Base-by-base conservation (phyloP, 2,329 filamentous ascomycete species). In the Emergomyces orientalis region DNA sequence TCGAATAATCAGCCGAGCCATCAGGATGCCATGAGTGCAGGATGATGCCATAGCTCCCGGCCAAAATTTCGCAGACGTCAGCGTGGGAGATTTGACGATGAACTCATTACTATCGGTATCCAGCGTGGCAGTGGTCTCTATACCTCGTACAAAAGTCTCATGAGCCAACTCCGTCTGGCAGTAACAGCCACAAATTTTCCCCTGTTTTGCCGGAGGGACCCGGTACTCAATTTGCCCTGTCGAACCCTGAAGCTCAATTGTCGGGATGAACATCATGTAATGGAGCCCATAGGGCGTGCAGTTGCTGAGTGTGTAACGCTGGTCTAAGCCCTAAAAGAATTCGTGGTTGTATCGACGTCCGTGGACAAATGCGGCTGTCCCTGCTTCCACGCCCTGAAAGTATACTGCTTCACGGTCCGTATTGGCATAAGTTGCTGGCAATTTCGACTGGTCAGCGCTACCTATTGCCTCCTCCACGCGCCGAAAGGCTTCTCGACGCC, bases 131-230 rank as follows among this genome's bases (percentile, higher is more conserved):
- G 70, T 72, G 2, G 72, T 74, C 64, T 73, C 70, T 32, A 74
- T 68, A 17, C 71, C 71, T 32, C 67, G 63, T 14, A 73, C 71
- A 62, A 69, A 68, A 14, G 69, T 71, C 41, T 71, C 71, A 65
- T 72, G 71, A n/a, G 68, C 70, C 13, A 74, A 63, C 61, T 74
- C 71, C 1, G 72, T 73, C 62, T 74, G 71, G 8, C 63, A 63
- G 62, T 72, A 73, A 37, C 62, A 61, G 22, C 64, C 64, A 52
- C 57, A 60, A 25, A 65, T 63, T 25, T 62, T 62, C 30, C 64
- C 62, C 19, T 45, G 56, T 27, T 63, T 65, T 63, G 62, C 62
- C 19, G 60, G 62, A 11, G 64, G 64, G 17, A 63, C 43, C 64
- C 64, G 63, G 34, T 65, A 63, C 43, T 56, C 62, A 22, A 60